These are phyloP conservation scores for Vitis vinifera DNA, from an alignment of 164 flowering plant species.

Conservation along the genomic window ASM3070453v1 NC_081809.1:17139501-17140000, in stretches of 20 bases:
- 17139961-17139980: too few species aligned
- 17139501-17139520: conserved; percentile 71
- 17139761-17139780: conserved; percentile 53
- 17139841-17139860: too few species aligned
- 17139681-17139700: conserved; percentile 58
- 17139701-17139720: conserved; percentile 43
- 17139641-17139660: conserved; percentile 63
- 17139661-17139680: conserved; percentile 62
- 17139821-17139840: too few species aligned
- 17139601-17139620: conserved; percentile 54
- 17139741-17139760: conserved; percentile 64
- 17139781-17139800: conserved; percentile 80
- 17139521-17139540: conserved; percentile 84
- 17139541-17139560: conserved; percentile 92
- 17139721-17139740: conserved; percentile 53
- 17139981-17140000: too few species aligned
- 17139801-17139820: too few species aligned
- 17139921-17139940: too few species aligned
- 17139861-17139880: too few species aligned
- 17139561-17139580: conserved; percentile 58
- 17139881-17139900: too few species aligned
- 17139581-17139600: conserved; percentile 50
- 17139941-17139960: too few species aligned
- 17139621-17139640: conserved; percentile 73
- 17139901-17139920: too few species aligned